phyloP scores from a whole-genome alignment of 202 grass and related monocot genomes.

The Carex sylvatica region DNA sequence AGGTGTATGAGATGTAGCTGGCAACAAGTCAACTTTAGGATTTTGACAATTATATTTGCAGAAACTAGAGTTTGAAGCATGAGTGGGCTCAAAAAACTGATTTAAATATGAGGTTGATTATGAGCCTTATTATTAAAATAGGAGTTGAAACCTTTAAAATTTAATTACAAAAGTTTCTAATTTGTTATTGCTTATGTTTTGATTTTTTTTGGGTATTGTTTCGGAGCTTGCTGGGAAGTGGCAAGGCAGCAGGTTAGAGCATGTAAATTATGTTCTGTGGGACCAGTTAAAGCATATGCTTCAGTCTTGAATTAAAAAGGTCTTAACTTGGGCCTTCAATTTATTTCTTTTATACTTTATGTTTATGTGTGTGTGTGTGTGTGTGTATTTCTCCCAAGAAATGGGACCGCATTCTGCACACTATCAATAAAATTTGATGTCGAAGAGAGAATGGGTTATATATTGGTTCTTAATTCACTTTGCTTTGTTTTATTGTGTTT shows the following conservation, averaged over 20 bases:
- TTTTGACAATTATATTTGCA: not conserved
- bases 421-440: not conserved
- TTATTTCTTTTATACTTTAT: not conserved
- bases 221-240: slow-evolving; percentile 63
- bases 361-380: not conserved
- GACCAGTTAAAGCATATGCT: slow-evolving; percentile 72
- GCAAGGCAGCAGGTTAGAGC: slow-evolving; percentile 70
- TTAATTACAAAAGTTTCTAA: slow-evolving; percentile 15
- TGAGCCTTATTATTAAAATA: not conserved
- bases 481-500: slow-evolving; percentile 1
- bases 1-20: not conserved
- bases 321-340: slow-evolving; percentile 31
- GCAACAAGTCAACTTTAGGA: not conserved
- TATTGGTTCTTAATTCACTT: not conserved
- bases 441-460: not conserved
- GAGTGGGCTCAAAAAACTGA: no score
- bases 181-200: slow-evolving; percentile 13
- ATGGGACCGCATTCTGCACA: not conserved
- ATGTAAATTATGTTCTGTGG: slow-evolving; percentile 62
- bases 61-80: not conserved
- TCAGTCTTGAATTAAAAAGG: slow-evolving; percentile 88
- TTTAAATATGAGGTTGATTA: not conserved
- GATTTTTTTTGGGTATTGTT: slow-evolving; percentile 47
- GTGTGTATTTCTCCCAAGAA: not conserved
- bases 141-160: not conserved